These are phyloP conservation scores for Aurantiochytrium sp. DNA, from an alignment of 108 stramenopile genomes.

Conservation along the genomic window DNA sequence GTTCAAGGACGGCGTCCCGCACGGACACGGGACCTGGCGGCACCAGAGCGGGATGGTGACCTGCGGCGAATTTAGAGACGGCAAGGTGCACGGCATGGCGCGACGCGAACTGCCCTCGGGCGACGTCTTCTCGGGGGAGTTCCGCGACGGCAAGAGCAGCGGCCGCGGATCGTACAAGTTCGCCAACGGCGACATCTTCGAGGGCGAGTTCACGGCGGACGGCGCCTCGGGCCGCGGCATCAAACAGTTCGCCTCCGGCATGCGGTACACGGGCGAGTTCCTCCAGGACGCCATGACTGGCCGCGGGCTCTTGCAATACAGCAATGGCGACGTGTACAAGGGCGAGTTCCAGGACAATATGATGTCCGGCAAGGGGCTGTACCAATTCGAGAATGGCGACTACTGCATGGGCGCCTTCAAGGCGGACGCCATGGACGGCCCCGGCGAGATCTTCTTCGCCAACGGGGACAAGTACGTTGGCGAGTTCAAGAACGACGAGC, in stretches of 20 bases:
- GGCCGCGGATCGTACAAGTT: conserved; percentile 19
- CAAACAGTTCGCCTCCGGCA: neutral
- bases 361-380: conserved; percentile 3
- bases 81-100: conserved; percentile 17
- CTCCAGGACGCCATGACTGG: neutral
- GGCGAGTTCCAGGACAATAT: conserved; percentile 5
- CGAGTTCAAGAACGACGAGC: neutral
- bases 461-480: neutral
- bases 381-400: conserved; percentile 6
- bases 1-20: conserved; percentile 66
- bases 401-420: conserved; percentile 18
- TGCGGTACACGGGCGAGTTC: conserved; percentile 11
- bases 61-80: conserved; percentile 22
- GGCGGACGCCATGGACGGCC: neutral
- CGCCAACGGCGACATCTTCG: conserved; percentile 21
- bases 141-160: conserved; percentile 22
- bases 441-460: neutral
- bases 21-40: conserved; percentile 67
- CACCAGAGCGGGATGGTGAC: conserved; percentile 46
- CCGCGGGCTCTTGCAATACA: neutral
- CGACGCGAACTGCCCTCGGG: neutral
- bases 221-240: neutral
- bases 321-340: neutral
- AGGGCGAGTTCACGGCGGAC: conserved; percentile 55
- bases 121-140: conserved; percentile 24